Evolutionary conservation across 1,284 basidiomycete species (phyloP).

Genomic region (Rhodotorula sp.): DNA sequence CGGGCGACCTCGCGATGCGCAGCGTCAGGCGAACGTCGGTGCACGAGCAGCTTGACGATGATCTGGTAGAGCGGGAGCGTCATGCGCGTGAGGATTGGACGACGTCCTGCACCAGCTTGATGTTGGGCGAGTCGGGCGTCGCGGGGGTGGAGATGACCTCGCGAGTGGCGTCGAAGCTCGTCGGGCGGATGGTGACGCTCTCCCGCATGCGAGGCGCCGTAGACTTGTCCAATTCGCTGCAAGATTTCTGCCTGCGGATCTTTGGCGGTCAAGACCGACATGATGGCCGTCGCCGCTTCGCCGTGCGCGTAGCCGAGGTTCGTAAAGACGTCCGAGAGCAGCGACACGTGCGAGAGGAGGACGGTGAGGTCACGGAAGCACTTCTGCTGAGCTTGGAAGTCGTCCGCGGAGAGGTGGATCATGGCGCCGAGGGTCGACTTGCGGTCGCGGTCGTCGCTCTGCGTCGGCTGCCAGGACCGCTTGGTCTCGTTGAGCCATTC

Average conservation of each 20-base stretch:
- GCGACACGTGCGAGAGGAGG: conserved; percentile 72
- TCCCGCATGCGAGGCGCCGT: conserved; percentile 84
- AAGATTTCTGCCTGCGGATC: conserved; percentile 63
- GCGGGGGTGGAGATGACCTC: conserved; percentile 50
- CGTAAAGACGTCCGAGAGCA: conserved; percentile 84
- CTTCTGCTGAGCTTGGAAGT: conserved; percentile 58
- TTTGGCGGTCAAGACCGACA: conserved; percentile 69
- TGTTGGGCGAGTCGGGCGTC: conserved; percentile 57
- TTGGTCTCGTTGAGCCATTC: conserved; percentile 67
- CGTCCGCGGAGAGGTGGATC: conserved; percentile 56
- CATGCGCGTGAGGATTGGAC: conserved; percentile 74
- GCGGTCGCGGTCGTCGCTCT: conserved; percentile 47
- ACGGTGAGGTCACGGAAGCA: conserved; percentile 74
- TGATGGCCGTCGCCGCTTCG: conserved; percentile 68
- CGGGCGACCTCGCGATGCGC: conserved; percentile 74
- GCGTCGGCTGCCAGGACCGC: conserved; percentile 62
- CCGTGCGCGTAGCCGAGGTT: conserved; percentile 82
- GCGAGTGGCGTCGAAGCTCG: conserved; percentile 25
- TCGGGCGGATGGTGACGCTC: conserved; percentile 56
- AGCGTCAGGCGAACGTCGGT: conserved; percentile 72
- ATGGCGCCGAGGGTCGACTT: conserved; percentile 63
- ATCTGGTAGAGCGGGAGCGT: conserved; percentile 80
- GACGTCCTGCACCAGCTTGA: conserved; percentile 74
- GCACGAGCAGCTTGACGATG: conserved; percentile 76
- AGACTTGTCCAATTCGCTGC: conserved; percentile 71